Conservation (phyloP, 495 filamentous ascomycete genomes). For the Aspergillus taichungensis region DNA sequence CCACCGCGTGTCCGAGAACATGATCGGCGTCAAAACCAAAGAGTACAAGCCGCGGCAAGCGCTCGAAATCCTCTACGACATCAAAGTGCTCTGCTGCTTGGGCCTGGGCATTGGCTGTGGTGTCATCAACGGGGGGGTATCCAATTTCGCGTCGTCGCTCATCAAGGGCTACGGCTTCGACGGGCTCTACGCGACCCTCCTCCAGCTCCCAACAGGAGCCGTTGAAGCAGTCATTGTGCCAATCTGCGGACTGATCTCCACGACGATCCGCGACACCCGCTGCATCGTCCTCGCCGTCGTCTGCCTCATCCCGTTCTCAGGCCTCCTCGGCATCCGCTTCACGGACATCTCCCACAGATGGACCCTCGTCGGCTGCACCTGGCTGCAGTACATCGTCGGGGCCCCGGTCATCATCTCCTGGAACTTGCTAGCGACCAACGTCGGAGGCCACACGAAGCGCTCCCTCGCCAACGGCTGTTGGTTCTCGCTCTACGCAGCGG, state of each 20-base stretch:
- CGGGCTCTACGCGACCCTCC: conserved; percentile 31
- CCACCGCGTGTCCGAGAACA: conserved; percentile 34
- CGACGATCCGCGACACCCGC: conserved; percentile 31
- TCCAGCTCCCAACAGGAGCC: conserved; percentile 37
- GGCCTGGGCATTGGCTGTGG: conserved; percentile 31
- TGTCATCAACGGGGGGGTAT: conserved; percentile 37
- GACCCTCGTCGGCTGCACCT: conserved; percentile 44
- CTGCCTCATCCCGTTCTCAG: conserved; percentile 27
- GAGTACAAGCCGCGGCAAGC: conserved; percentile 28
- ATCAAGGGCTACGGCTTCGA: conserved; percentile 38
- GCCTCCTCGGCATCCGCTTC: conserved; percentile 35
- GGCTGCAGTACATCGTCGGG: conserved; percentile 39
- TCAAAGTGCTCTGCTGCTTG: conserved; percentile 28
- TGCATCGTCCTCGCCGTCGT: conserved; percentile 30
- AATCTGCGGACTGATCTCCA: conserved; percentile 29
- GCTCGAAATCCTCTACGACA: conserved; percentile 30
- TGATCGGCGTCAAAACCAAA: conserved; percentile 43
- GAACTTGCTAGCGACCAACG: conserved; percentile 49
- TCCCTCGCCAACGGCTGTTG: conserved; percentile 34
- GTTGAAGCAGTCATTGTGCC: conserved; percentile 32
- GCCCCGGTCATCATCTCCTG: conserved; percentile 45
- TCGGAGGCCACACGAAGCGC: conserved; percentile 61
- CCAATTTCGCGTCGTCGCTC: conserved; percentile 37
- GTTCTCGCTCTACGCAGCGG: conserved; percentile 28
- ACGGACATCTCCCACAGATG: conserved; percentile 36